Evolutionary conservation across 441 rosid genomes (phyloP).

Genomic region (Theobroma grandiflorum): DNA sequence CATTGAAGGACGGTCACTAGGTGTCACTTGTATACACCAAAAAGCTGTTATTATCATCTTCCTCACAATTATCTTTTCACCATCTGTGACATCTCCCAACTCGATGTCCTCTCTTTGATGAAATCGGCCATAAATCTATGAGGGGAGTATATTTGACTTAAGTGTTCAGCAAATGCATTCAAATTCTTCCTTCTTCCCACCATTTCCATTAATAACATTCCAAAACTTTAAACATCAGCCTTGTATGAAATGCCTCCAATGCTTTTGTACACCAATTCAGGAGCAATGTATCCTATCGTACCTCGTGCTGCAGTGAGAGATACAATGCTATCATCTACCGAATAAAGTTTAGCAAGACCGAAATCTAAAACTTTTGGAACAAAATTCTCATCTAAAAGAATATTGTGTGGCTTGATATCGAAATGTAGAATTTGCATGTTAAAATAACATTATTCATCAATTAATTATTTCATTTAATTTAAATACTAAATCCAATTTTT

Average conservation of each 20-base stretch:
- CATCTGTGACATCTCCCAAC: neutral
- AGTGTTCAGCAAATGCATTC: neutral
- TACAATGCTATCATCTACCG: constrained; percentile 29
- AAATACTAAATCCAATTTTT: too few relatives aligned
- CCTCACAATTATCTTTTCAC: neutral
- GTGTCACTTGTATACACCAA: constrained; percentile 17
- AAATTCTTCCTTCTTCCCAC: constrained; percentile 11
- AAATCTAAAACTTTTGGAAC: too few relatives aligned
- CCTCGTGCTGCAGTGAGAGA: constrained; percentile 33
- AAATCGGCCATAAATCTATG: neutral
- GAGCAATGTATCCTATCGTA: constrained; percentile 47
- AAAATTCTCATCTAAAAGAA: too few relatives aligned
- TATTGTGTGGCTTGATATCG: too few relatives aligned
- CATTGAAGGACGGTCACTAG: neutral
- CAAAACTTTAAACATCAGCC: constrained; percentile 22
- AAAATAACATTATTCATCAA: too few relatives aligned
- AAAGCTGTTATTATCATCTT: neutral
- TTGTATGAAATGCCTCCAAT: constrained; percentile 37
- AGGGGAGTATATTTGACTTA: neutral
- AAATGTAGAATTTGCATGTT: too few relatives aligned
- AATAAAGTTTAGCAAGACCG: constrained; percentile 42
- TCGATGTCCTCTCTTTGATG: neutral
- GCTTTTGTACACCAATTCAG: constrained; percentile 42
- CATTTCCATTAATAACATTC: constrained; percentile 19
- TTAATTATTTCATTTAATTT: too few relatives aligned